Evolutionary conservation across 116 monocot species (phyloP).

Genomic region (Thalassia testudinum): DNA sequence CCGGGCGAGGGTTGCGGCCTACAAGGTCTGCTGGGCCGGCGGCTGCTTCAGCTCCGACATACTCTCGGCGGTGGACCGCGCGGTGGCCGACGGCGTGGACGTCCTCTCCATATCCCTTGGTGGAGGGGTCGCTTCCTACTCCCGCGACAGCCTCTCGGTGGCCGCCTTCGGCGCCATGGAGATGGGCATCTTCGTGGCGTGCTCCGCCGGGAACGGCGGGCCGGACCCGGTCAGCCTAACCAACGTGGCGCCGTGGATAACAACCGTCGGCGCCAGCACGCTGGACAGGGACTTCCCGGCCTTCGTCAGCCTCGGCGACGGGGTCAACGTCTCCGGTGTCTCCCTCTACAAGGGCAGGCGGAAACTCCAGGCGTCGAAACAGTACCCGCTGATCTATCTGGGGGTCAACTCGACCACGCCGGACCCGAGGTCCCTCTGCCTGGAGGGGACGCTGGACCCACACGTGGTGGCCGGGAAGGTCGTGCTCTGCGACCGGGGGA

Average conservation of each 20-base stretch:
- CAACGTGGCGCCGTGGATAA: conserved; percentile 13
- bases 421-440: no score
- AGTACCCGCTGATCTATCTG: conserved; percentile 53
- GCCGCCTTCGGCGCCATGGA: no score
- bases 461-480: conserved; percentile 57
- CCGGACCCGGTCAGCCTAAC: conserved; percentile 8
- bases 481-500: conserved; percentile 76
- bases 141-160: conserved; percentile 11
- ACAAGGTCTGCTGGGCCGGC: no score
- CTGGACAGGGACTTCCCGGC: conserved; percentile 19
- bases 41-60: no score
- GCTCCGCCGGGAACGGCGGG: conserved; percentile 14
- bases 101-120: no score
- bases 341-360: conserved; percentile 57
- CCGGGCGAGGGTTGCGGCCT: no score
- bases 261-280: conserved; percentile 19
- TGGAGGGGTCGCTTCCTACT: no score
- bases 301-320: conserved; percentile 17
- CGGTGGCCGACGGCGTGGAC: no score
- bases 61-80: no score
- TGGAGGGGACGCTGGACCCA: no score
- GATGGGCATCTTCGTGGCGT: conserved; percentile 12
- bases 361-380: conserved; percentile 17
- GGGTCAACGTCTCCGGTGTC: conserved; percentile 37
- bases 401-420: conserved; percentile 35